Evolutionary conservation across 441 rosid genomes (phyloP), one percentile per base, ranked within the genome.

Genomic region (Pelargonium fulgidum): DNA sequence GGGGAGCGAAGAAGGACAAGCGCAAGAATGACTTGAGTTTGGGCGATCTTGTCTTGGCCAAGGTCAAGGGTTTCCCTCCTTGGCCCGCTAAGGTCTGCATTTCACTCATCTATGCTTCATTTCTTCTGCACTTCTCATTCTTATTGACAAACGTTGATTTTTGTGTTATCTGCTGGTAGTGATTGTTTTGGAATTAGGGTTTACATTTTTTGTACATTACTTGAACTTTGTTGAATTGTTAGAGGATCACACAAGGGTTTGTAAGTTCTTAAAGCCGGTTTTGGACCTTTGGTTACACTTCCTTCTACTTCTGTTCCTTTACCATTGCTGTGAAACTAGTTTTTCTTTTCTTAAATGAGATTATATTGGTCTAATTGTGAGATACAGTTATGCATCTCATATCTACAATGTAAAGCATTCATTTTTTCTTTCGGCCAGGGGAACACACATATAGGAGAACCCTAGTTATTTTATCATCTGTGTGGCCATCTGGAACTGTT

Each of bases 1-100:
- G 71, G 82, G 99, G 95, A 84, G 92, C 80, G 70, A 91, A 76
- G 80, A 93, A 89, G 76, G 79, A 79, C 13, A 89, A 82, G 70
- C 81, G 77, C 19, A 88, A 88, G 81, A 84, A 79, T 67, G 84
- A 86, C 73, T 84, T 95, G 83, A 81, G 90, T 70, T 71, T 91
- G 76, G 98, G 97, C 76, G 98, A 92, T 95, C 97, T 91, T 64
- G 97, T 95, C 66, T 95, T 92, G 44, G 97, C 99, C 73, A 95
- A 89, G 82, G 98, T 95, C 81, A 91, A 95, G 86, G 99, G 99
- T 16, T 88, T 85, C 79, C 99, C 97, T 73, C 81, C 85, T 81
- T 94, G 99, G 99, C 99, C 98, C 81, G 99, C 99, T 65, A 87
- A 89, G 96, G 99, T 94, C 50, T 29, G 62, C 42, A 39, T 39